These are phyloP conservation scores for Cryptomeria japonica DNA, from an alignment of 75 land plant species.

Conservation along the genomic window DNA sequence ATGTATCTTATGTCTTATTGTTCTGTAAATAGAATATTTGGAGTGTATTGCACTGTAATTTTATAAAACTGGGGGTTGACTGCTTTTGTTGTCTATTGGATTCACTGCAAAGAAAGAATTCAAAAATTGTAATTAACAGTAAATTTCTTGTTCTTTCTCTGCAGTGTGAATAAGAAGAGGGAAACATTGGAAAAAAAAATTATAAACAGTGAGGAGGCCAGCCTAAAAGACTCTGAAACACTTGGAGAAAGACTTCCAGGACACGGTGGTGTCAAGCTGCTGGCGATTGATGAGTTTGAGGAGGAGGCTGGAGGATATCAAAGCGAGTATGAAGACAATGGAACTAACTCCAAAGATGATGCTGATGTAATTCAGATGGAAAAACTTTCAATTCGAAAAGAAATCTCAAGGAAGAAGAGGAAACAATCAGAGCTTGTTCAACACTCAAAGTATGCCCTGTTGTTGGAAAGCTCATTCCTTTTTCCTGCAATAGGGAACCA, in stretches of 20 bases:
- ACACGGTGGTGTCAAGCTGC: slow-evolving; percentile 21
- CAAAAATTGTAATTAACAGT: not conserved
- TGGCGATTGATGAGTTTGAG: slow-evolving; percentile 47
- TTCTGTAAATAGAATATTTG: not conserved
- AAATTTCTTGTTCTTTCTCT: slow-evolving; percentile 13
- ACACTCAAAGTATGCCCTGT: slow-evolving; percentile 30
- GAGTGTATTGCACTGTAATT: not conserved
- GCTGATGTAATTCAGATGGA: not conserved
- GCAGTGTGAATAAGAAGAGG: slow-evolving; percentile 14
- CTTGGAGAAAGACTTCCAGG: slow-evolving; percentile 11
- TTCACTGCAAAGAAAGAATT: not conserved
- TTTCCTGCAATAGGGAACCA: not conserved
- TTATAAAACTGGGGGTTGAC: not conserved
- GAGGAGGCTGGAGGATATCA: slow-evolving; percentile 40
- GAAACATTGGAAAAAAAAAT: not conserved
- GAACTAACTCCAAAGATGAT: not conserved
- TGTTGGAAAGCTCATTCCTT: not conserved
- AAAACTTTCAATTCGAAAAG: not conserved
- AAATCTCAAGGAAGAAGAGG: slow-evolving; percentile 24
- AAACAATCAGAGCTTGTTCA: slow-evolving; percentile 27
- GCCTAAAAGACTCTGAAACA: not conserved
- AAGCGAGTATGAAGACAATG: slow-evolving; percentile 37
- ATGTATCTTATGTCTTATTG: not conserved
- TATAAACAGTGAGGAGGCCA: not conserved
- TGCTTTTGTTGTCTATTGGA: not conserved